A percentile compares a stretch with the other conserved stretches of the same genome.
Evolutionary conservation across 2,329 filamentous ascomycete genomes (phyloP).

Genomic region (Aspergillus oerlinghausenensis): DNA sequence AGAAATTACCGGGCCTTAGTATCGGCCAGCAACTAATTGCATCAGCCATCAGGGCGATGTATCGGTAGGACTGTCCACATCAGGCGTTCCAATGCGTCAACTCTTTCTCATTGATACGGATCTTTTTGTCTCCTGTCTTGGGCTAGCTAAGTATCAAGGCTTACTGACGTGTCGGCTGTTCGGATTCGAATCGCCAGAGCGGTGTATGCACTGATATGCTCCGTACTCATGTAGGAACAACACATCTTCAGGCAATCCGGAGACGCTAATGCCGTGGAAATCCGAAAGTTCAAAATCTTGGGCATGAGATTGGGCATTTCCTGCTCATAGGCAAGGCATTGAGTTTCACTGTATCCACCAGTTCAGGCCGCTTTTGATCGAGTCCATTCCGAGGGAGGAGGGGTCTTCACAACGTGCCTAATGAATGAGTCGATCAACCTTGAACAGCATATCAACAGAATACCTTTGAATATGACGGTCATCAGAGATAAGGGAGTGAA

Average conservation of each 20-base stretch:
- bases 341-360: background rate
- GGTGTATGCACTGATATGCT: constrained; percentile 8
- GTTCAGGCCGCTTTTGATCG: background rate
- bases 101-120: background rate
- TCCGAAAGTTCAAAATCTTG: background rate
- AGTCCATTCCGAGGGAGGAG: background rate
- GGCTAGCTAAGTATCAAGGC: background rate
- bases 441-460: background rate
- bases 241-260: constrained; percentile 5
- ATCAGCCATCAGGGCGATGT: background rate
- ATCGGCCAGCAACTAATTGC: background rate
- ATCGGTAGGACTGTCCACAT: background rate
- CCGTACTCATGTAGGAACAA: constrained; percentile 5
- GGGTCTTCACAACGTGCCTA: background rate
- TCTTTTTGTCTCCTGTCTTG: background rate
- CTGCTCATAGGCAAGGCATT: background rate
- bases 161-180: background rate
- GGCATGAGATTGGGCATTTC: background rate
- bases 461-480: background rate
- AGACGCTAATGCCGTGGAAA: background rate
- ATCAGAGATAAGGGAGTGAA: background rate
- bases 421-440: background rate
- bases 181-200: background rate
- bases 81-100: background rate
- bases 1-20: background rate